phyloP scores from a whole-genome alignment of 2,329 filamentous ascomycete genomes.

The Penicillium sp. region DNA sequence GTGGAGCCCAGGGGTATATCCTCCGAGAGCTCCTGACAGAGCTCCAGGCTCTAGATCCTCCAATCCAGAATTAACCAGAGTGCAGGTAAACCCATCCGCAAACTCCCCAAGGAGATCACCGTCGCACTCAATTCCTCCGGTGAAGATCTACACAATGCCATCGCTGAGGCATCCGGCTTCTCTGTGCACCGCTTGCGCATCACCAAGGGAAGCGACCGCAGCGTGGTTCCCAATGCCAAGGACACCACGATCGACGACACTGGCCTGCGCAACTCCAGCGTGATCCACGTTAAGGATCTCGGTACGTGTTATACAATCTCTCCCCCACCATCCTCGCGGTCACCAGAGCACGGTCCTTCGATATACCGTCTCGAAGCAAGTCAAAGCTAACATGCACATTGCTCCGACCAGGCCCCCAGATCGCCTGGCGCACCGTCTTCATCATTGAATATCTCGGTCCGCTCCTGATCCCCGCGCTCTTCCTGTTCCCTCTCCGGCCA shows the following conservation, averaged over 20 bases:
- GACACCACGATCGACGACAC: slow-evolving; percentile 54
- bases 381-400: slow-evolving; percentile 18
- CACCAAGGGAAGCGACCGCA: slow-evolving; percentile 63
- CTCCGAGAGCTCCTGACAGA: slow-evolving; percentile 6
- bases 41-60: background rate
- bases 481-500: slow-evolving; percentile 67
- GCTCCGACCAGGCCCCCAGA: slow-evolving; percentile 68
- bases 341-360: no score
- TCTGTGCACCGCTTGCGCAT: slow-evolving; percentile 61
- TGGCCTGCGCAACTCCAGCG: slow-evolving; percentile 58
- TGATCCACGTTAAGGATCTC: slow-evolving; percentile 85
- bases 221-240: slow-evolving; percentile 53
- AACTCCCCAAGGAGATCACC: slow-evolving; percentile 56
- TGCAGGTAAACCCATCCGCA: slow-evolving; percentile 60
- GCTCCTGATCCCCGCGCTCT: slow-evolving; percentile 76
- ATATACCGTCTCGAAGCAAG: background rate
- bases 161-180: slow-evolving; percentile 55
- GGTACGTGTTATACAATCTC: slow-evolving; percentile 54
- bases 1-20: slow-evolving; percentile 45
- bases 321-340: background rate
- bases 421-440: slow-evolving; percentile 91
- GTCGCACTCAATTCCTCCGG: slow-evolving; percentile 52
- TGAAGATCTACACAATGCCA: slow-evolving; percentile 56
- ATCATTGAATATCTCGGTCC: slow-evolving; percentile 93
- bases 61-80: slow-evolving; percentile 1